Conservation (phyloP, 148 eudicot species). For the Silene conica region DNA sequence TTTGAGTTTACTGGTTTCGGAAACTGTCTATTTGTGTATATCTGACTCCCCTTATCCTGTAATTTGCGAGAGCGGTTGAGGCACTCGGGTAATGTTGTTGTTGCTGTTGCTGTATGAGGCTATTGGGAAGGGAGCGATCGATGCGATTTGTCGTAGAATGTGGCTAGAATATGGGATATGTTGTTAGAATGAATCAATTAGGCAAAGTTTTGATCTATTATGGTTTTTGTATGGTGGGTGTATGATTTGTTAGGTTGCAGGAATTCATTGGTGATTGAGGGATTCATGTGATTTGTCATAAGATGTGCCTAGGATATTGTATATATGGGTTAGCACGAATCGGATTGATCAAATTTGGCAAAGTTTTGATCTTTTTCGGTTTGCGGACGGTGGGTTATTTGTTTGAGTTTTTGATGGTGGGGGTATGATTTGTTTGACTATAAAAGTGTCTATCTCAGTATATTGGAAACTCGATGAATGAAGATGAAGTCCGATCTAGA, state of each 20-base stretch:
- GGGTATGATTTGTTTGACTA: not conserved
- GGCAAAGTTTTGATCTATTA: no score
- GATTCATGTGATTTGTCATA: not conserved
- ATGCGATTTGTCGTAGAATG: not conserved
- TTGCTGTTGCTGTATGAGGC: no score
- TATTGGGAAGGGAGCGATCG: no score
- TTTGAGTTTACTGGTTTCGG: not conserved
- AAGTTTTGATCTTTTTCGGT: not conserved
- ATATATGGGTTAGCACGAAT: not conserved
- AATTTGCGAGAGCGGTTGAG: no score
- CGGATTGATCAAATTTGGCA: not conserved
- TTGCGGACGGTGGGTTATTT: not conserved
- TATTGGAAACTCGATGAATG: not conserved
- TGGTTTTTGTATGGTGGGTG: no score
- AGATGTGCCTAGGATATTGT: not conserved
- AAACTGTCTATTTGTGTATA: no score
- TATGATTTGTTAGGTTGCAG: no score
- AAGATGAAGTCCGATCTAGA: not conserved
- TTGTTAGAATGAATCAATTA: not conserved
- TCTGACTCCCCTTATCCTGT: no score
- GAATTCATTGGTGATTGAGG: no score
- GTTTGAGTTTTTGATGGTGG: not conserved
- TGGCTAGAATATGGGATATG: no score
- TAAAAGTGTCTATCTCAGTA: not conserved
- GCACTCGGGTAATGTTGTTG: no score